Evolutionary conservation across 495 filamentous ascomycete genomes (phyloP), one percentile per base, ranked within the genome.

Genomic region (Neurospora sp.): DNA sequence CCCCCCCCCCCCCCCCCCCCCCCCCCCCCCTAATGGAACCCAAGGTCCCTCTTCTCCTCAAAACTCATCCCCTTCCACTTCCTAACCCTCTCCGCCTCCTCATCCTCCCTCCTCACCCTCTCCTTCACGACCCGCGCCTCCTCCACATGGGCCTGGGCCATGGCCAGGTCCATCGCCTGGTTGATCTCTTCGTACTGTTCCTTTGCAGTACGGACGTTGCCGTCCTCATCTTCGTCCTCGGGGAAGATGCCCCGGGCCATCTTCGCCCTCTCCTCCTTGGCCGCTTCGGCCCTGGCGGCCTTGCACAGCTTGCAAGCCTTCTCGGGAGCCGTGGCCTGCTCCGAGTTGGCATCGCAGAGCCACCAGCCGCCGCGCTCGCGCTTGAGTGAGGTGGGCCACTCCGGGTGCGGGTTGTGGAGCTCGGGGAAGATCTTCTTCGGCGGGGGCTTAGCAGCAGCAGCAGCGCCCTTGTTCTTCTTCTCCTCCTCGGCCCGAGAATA

Each of bases 311-410:
- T 70, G 73, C 83, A 86, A 0, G 20, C 59, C 8, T 68, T 70
- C 74, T 86, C 84, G 2, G 76, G 76, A 1, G 17, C 17, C 42
- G 42, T 45, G 8, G 42, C 42, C 0, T 45, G 3, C 0, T 9
- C 42, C 17, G 7, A 8, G 3, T 9, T 9, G 35, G 4, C 35
- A 8, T 4, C 8, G 17, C 84, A 86, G 8, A 74, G 76, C 84
- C 84, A 84, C 80, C 78, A 84, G 0, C 84, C 84, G 4, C 80
- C 80, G 0, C 59, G 9, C 40, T 48, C 37, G 37, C 74, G 77
- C 53, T 74, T 77, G n/a, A 73, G 70, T 1, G 72, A 35, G 16
- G 71, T 73, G 8, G 61, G 74, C 84, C 83, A 86, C 59, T 70
- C 73, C 0, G 71, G 70, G 16, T 76, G 31, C 2, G 78, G 77